Evolutionary conservation across 345 rosid genomes (phyloP).

Genomic region (Anacardium occidentale): DNA sequence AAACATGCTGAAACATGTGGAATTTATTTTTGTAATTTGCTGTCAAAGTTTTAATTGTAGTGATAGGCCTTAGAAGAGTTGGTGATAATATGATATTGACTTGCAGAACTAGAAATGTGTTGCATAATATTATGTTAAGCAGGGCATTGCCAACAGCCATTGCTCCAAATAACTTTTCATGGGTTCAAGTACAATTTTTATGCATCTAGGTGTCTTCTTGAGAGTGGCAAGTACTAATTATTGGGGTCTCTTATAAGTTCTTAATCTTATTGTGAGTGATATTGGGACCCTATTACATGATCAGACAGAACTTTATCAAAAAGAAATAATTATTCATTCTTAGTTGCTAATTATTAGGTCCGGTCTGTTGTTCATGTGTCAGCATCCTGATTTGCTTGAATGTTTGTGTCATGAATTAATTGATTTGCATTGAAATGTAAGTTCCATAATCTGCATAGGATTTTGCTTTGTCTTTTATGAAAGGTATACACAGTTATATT

Average conservation of each 20-base stretch:
- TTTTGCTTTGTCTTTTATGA: not conserved
- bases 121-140: not conserved
- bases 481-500: not conserved
- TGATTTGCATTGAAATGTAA: conserved; percentile 8
- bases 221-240: not conserved
- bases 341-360: conserved; percentile 9
- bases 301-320: conserved; percentile 9
- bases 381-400: conserved; percentile 22
- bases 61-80: not conserved
- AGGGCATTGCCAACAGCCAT: not conserved
- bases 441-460: not conserved
- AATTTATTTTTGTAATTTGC: not conserved
- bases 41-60: not conserved
- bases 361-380: conserved; percentile 22
- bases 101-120: not conserved
- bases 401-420: conserved; percentile 17
- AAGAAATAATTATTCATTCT: conserved; percentile 17
- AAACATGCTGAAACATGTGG: not conserved
- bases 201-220: not conserved
- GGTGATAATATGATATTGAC: not conserved
- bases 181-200: no score
- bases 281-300: conserved; percentile 19
- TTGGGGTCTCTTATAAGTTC: not conserved
- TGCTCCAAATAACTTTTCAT: not conserved
- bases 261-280: conserved; percentile 14